Evolutionary conservation across 192 early-diverging fungal species (phyloP), one percentile per base, ranked within the genome.

Genomic region (Geranomyces michiganensis): DNA sequence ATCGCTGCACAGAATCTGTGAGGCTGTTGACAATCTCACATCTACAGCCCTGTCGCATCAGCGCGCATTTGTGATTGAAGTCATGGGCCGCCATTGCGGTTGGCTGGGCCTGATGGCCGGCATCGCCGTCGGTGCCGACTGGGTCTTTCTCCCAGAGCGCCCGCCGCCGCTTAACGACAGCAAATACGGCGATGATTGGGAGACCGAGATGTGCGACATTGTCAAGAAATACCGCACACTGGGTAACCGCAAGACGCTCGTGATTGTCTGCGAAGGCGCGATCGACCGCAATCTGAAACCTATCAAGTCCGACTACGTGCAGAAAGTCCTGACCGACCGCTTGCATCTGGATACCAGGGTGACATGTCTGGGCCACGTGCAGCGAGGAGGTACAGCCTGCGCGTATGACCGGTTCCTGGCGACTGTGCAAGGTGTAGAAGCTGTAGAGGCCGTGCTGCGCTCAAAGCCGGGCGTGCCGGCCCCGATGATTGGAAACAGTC

Each of bases 31-130:
- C 74, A 91, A 93, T 0, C 92, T 99, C 47, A 87, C 90, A 0
- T 92, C 92, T 44, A 99, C 96, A 2, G 96, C 96, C 0, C 85
- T 89, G 45, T 94, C 93, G 75, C 96, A 99, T 76, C 92, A 93
- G 62, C 91, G 96, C 56, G 96, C 96, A 9, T 99, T 99, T 74
- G 93, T 99, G 14, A 88, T 99, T 41, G 96, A 99, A 70, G 96
- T 99, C 36, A 99, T 99, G 96, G 96, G 95, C 12, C 88, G 96
- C 47, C 93, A 97, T 73, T 99, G 96, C 75, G 96, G 96, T 21
- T 99, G 96, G 96, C 68, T 76, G 0, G 70, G 69, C 33, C 65
- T 76, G 51, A 76, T 76, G 75, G 75, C 75, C 22, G 75, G 49
- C 56, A 76, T 76, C 56, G 61, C 75, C 7, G 73, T 93, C 14